These are phyloP conservation scores for Phyllosticta ampelicida DNA, from an alignment of 2,329 filamentous ascomycete genomes.

Conservation along the genomic window DNA sequence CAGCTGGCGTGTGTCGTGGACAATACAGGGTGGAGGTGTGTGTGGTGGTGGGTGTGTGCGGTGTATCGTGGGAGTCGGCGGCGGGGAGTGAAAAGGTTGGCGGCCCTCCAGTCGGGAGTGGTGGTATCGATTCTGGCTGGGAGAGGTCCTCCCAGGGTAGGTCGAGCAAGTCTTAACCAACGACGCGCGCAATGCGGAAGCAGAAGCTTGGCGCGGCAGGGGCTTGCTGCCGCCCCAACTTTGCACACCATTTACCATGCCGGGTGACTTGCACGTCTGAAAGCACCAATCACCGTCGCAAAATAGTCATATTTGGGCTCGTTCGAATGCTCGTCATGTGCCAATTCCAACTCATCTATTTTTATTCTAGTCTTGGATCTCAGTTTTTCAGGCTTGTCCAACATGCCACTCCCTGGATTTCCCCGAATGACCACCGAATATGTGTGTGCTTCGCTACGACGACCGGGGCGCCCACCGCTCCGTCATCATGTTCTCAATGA, in stretches of 20 bases:
- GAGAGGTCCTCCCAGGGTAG: neutral
- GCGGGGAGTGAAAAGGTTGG: conserved; percentile 17
- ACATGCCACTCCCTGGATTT: neutral
- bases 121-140: conserved; percentile 3
- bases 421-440: neutral
- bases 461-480: neutral
- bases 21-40: conserved; percentile 8
- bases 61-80: conserved; percentile 10
- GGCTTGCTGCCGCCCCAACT: neutral
- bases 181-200: neutral
- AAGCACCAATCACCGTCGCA: neutral
- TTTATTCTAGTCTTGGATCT: neutral
- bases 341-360: neutral
- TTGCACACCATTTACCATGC: neutral
- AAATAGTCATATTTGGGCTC: conserved; percentile 9
- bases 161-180: neutral
- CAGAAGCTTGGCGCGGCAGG: neutral
- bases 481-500: neutral
- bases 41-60: conserved; percentile 18
- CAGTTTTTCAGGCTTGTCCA: neutral
- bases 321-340: neutral
- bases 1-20: neutral
- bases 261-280: neutral
- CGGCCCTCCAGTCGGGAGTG: neutral
- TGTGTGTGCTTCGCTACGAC: neutral